Conservation (phyloP, 2,329 filamentous ascomycete species). For the Epichloe festucae region DNA sequence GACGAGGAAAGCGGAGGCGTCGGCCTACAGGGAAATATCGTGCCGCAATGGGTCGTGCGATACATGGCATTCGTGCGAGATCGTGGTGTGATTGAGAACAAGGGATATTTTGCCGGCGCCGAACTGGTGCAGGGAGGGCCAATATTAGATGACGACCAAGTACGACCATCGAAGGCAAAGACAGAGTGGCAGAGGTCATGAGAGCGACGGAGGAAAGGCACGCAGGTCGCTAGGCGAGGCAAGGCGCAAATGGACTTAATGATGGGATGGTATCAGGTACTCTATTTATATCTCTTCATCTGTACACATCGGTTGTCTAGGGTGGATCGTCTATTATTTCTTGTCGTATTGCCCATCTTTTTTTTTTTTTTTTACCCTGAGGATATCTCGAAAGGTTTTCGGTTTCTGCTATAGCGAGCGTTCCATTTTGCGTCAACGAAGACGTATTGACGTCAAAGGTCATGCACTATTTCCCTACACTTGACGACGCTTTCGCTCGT, state of each 20-base stretch:
- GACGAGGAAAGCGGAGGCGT: constrained; percentile 34
- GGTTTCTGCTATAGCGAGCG: constrained; percentile 5
- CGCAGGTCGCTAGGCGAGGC: not conserved
- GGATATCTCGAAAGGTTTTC: not conserved
- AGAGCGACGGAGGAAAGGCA: not conserved
- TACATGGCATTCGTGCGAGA: constrained; percentile 94
- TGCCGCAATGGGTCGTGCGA: constrained; percentile 89
- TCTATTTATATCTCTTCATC: not conserved
- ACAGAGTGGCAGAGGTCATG: not conserved
- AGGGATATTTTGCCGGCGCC: constrained; percentile 89
- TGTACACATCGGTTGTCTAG: too few relatives aligned
- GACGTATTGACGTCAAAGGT: not conserved
- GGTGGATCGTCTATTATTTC: not conserved
- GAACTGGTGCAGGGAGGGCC: constrained; percentile 33
- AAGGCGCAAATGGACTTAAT: not conserved
- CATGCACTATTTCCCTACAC: not conserved
- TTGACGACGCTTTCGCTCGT: too few relatives aligned
- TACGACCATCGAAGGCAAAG: not conserved
- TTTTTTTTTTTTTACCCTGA: not conserved
- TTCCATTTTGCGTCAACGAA: not conserved
- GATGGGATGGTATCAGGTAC: not conserved
- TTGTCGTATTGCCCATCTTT: not conserved
- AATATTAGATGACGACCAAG: not conserved
- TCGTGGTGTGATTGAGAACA: constrained; percentile 92
- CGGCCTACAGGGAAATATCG: constrained; percentile 63